Percentiles rank a stretch among this genome's conserved stretches.
phyloP scores from a whole-genome alignment of 495 filamentous ascomycete genomes.

The Cercophora scortea region DNA sequence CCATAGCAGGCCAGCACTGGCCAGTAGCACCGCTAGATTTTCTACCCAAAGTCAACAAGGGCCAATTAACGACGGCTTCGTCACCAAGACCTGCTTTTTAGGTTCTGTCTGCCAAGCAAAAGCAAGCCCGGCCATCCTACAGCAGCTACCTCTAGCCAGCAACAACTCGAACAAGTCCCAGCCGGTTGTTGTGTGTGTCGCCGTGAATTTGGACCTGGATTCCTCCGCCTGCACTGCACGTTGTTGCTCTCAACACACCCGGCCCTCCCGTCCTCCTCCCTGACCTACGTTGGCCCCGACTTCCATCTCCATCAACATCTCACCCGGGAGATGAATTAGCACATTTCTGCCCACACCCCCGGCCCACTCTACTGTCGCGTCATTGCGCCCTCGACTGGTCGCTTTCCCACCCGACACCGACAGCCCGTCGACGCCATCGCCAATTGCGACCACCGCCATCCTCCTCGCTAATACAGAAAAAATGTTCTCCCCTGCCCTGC shows the following conservation, averaged over 20 bases:
- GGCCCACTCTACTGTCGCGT: background rate
- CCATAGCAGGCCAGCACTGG: slow-evolving; percentile 12
- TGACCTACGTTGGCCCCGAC: background rate
- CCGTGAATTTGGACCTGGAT: background rate
- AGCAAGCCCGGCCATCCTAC: slow-evolving; percentile 5
- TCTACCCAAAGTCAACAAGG: slow-evolving; percentile 31
- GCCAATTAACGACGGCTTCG: slow-evolving; percentile 30
- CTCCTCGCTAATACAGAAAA: background rate
- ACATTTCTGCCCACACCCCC: background rate
- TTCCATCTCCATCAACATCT: background rate
- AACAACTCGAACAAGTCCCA: background rate
- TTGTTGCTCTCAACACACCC: too few species aligned
- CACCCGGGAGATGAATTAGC: background rate
- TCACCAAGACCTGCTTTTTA: slow-evolving; percentile 14
- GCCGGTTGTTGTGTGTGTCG: background rate
- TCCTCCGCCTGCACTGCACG: background rate
- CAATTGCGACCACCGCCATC: too few species aligned
- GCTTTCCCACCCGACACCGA: slow-evolving; percentile 5
- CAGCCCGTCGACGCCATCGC: background rate
- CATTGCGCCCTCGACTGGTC: background rate
- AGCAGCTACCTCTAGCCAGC: background rate
- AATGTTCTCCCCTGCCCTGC: slow-evolving; percentile 56
- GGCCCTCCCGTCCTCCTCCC: background rate
- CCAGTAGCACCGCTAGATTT: slow-evolving; percentile 22
- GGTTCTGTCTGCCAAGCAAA: too few species aligned